Evolutionary conservation across 805 yeast species (phyloP).

Genomic region (Yamadazyma phyllophila): DNA sequence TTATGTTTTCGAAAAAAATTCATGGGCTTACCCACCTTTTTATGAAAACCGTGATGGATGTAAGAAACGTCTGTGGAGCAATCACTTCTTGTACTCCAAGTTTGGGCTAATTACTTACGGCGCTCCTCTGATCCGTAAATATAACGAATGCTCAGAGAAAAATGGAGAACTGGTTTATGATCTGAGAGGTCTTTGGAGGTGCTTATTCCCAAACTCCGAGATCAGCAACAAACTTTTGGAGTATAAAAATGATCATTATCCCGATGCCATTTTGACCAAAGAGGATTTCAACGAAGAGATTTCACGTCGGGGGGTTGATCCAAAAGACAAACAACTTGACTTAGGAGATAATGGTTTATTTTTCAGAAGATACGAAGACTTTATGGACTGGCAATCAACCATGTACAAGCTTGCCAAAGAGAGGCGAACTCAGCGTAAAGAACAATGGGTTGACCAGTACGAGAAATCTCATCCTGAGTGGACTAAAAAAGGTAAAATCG

Average conservation of each 20-base stretch:
- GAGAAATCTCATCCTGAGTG: constrained; percentile 3
- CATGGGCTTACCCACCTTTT: constrained; percentile 16
- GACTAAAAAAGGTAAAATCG: neutral
- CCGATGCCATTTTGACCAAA: constrained; percentile 42
- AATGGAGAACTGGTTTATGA: constrained; percentile 84
- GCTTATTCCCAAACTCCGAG: constrained; percentile 67
- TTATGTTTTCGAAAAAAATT: constrained; percentile 6
- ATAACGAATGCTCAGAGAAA: constrained; percentile 58
- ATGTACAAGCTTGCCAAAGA: constrained; percentile 47
- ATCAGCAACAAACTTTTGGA: constrained; percentile 31
- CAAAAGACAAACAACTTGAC: constrained; percentile 21
- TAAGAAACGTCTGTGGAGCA: neutral
- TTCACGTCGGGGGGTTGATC: constrained; percentile 6
- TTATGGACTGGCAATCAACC: constrained; percentile 63
- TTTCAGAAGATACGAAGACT: constrained; percentile 64
- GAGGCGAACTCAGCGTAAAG: constrained; percentile 16
- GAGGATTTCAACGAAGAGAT: constrained; percentile 54
- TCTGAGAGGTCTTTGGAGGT: constrained; percentile 82
- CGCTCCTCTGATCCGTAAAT: constrained; percentile 57
- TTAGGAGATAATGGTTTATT: constrained; percentile 54
- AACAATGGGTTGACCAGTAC: constrained; percentile 1
- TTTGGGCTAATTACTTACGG: constrained; percentile 52
- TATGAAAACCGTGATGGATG: constrained; percentile 7
- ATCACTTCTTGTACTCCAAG: neutral
- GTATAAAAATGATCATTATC: constrained; percentile 22